Base-by-base conservation (phyloP, 306 rosid genomes). In the Macrotyloma uniflorum region DNA sequence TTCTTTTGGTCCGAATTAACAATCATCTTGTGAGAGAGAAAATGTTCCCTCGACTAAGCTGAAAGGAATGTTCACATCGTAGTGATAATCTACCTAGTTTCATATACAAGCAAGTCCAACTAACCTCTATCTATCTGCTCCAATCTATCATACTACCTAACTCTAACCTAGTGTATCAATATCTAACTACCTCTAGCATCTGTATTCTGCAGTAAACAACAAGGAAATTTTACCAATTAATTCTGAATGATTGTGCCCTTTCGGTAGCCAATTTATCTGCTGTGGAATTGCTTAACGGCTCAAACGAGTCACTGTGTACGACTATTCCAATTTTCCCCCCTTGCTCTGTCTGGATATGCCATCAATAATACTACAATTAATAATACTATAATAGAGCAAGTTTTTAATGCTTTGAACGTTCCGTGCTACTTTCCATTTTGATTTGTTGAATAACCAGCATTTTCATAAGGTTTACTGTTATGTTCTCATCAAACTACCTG, bases 271-370 rank as follows among this genome's bases (percentile, higher is more conserved):
- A 42, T 63, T 62, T 79, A 86, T 93, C 97, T 86, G 70, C 80
- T 8, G 45, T 54, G 22, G 90, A 88, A 79, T 85, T 77, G 79
- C 85, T 88, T 59, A 82, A 76, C 1, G 98, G 89, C 32, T 91
- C 96, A 49, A 12, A 79, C 92, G 91, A 93, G 15, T 76, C 2
- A 30, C 7, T 4, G 42, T 80, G 72, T 38, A 89, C 5, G 9
- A 84, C 79, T 28, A 93, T 68, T 50, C 98, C 98, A 74, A 90
- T 88, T 67, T 61, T 28, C 2, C 96, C 98, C 16, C 82, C 86
- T 86, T 93, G 98, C 70, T 80, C 75, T 45, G 62, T 51, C 96
- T 89, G 87, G 7, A 87, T 28, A 13, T 64, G 43, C 15, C 80
- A 33, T 77, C 18, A n/a, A 76, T 65, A 70, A 36, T 19, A 42